Evolutionary conservation across 1,139 yeast genomes (phyloP).

Genomic region (Magnusiomyces starmeri): DNA sequence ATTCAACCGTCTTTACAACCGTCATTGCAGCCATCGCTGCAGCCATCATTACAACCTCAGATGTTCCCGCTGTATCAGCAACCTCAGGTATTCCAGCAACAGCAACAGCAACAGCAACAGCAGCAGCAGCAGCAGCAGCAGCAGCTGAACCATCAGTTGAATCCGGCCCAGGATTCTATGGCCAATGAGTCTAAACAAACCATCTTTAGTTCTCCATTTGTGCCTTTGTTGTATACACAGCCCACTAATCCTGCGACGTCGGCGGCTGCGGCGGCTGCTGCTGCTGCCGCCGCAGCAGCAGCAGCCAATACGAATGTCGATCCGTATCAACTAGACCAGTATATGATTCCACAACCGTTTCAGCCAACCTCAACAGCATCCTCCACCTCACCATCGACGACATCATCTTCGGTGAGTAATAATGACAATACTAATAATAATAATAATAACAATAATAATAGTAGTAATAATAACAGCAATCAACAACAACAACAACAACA

Average conservation of each 20-base stretch:
- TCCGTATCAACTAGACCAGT: no score
- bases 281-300: not conserved
- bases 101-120: not conserved
- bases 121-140: not conserved
- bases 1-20: constrained; percentile 14
- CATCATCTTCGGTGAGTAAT: no score
- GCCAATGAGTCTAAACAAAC: no score
- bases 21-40: constrained; percentile 2
- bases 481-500: not conserved
- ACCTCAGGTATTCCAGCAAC: not conserved
- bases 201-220: no score
- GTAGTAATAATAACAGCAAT: no score
- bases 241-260: not conserved
- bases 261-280: not conserved
- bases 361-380: not conserved
- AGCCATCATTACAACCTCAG: constrained; percentile 16
- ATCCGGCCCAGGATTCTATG: no score
- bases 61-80: constrained; percentile 6
- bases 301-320: no score
- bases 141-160: not conserved
- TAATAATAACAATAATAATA: no score
- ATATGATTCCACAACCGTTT: not conserved
- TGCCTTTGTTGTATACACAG: no score
- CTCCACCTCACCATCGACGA: no score
- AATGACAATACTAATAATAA: no score